Conservation (phyloP, 768 basidiomycete species). For the Leccinellum albellum region DNA sequence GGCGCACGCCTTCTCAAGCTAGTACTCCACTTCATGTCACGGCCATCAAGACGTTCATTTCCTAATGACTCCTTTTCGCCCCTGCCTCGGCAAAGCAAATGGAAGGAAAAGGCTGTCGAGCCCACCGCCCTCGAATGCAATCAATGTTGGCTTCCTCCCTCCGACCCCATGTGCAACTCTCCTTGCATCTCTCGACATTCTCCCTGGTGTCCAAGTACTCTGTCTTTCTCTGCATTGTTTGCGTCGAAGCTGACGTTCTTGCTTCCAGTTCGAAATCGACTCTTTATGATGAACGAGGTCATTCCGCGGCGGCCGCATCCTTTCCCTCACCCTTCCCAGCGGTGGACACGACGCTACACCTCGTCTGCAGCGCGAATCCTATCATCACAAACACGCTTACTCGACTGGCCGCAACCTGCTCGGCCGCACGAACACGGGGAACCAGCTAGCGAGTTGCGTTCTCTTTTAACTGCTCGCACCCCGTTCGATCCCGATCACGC, state of each 20-base stretch:
- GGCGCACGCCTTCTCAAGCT: slow-evolving; percentile 26
- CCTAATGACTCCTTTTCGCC: slow-evolving; percentile 55
- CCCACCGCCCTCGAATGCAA: slow-evolving; percentile 26
- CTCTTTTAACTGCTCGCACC: slow-evolving; percentile 12
- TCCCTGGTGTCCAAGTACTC: slow-evolving; percentile 46
- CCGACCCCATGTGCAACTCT: slow-evolving; percentile 36
- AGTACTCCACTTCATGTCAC: slow-evolving; percentile 28
- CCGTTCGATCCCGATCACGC: slow-evolving; percentile 37
- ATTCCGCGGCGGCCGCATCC: slow-evolving; percentile 24
- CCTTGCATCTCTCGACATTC: slow-evolving; percentile 46
- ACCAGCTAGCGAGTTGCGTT: slow-evolving; percentile 13
- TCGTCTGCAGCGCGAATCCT: slow-evolving; percentile 17
- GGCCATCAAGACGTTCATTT: slow-evolving; percentile 31
- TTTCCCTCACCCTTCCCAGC: slow-evolving; percentile 10
- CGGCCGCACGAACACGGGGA: slow-evolving; percentile 6
- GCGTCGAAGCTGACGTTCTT: slow-evolving; percentile 5
- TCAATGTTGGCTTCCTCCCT: slow-evolving; percentile 19
- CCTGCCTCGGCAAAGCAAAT: slow-evolving; percentile 46
- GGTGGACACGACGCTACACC: slow-evolving; percentile 22
- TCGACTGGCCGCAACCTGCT: slow-evolving; percentile 5
- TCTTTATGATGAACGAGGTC: slow-evolving; percentile 37
- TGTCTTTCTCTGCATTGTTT: slow-evolving; percentile 1
- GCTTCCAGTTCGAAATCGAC: slow-evolving; percentile 31
- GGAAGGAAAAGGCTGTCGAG: slow-evolving; percentile 46
- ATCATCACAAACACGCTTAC: slow-evolving; percentile 10